phyloP scores from a whole-genome alignment of 2,329 filamentous ascomycete species.

The Stylonectria norvegica region DNA sequence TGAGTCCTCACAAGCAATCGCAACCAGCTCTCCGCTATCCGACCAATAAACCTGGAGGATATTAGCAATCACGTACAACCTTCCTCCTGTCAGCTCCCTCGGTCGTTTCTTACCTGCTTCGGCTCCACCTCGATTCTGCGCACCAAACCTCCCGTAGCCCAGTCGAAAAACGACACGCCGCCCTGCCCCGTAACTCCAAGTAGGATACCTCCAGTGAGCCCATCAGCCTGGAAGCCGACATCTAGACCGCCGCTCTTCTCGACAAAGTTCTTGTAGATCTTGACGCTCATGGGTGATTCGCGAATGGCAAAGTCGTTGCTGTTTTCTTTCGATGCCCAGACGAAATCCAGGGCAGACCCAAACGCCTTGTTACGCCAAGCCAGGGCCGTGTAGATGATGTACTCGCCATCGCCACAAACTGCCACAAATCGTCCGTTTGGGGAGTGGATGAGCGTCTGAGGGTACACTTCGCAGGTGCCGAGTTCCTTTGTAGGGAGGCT shows the following conservation, averaged over 20 bases:
- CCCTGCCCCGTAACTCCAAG: conserved; percentile 94
- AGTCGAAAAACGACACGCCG: conserved; percentile 94
- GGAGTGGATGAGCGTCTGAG: conserved; percentile 91
- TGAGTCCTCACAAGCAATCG: conserved; percentile 89
- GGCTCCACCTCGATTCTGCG: conserved; percentile 83
- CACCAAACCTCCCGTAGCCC: conserved; percentile 84
- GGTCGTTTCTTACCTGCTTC: conserved; percentile 46
- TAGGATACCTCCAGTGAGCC: conserved; percentile 81
- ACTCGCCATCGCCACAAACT: conserved; percentile 90
- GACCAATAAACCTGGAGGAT: conserved; percentile 81
- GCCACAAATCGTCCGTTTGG: conserved; percentile 85
- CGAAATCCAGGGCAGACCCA: conserved; percentile 91
- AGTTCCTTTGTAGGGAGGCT: conserved; percentile 88
- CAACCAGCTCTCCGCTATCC: conserved; percentile 88
- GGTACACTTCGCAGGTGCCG: conserved; percentile 94
- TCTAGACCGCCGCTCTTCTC: conserved; percentile 87
- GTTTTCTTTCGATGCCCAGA: conserved; percentile 95
- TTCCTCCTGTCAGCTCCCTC: conserved; percentile 7
- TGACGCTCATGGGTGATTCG: conserved; percentile 89
- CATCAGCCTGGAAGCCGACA: conserved; percentile 92
- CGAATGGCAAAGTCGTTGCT: conserved; percentile 98
- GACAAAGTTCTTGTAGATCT: conserved; percentile 96
- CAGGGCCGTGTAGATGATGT: conserved; percentile 96
- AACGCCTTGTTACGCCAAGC: conserved; percentile 98
- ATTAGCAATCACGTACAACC: conserved; percentile 4